These are phyloP conservation scores for Forsythia viridissima DNA, from an alignment of 257 asterid genomes.

Conservation along the genomic window DNA sequence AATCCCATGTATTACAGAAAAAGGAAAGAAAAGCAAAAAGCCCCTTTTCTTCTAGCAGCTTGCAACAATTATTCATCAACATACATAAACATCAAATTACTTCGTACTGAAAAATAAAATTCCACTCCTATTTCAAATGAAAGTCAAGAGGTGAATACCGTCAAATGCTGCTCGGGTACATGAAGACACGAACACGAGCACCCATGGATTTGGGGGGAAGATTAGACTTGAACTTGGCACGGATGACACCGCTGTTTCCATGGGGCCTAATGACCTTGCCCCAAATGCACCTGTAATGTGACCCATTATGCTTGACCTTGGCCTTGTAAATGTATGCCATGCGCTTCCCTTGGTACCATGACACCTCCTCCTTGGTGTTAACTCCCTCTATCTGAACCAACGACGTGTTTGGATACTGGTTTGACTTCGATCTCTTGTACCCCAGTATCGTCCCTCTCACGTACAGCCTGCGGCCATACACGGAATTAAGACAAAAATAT, in stretches of 20 bases:
- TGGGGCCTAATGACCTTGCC: slow-evolving; percentile 85
- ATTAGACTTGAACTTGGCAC: slow-evolving; percentile 76
- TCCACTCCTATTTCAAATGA: background rate
- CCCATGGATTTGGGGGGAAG: slow-evolving; percentile 84
- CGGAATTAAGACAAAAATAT: background rate
- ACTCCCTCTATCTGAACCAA: slow-evolving; percentile 89
- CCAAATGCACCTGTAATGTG: slow-evolving; percentile 94
- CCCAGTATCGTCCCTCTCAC: slow-evolving; percentile 63
- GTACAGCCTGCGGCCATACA: slow-evolving; percentile 39
- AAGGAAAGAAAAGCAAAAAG: background rate
- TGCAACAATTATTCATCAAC: background rate
- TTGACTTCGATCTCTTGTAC: slow-evolving; percentile 87
- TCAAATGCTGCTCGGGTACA: slow-evolving; percentile 75
- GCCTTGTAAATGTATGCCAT: slow-evolving; percentile 94
- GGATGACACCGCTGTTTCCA: slow-evolving; percentile 85
- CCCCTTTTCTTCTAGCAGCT: background rate
- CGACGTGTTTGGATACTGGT: slow-evolving; percentile 93
- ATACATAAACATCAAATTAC: background rate
- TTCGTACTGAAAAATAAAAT: background rate
- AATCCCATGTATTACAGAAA: background rate
- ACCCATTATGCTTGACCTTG: slow-evolving; percentile 74
- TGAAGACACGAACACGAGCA: slow-evolving; percentile 62
- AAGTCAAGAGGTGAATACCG: slow-evolving; percentile 12
- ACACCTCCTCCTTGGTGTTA: slow-evolving; percentile 86
- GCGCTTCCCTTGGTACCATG: slow-evolving; percentile 81